phyloP scores from a whole-genome alignment of 306 rosid genomes.

The Psophocarpus tetragonolobus region DNA sequence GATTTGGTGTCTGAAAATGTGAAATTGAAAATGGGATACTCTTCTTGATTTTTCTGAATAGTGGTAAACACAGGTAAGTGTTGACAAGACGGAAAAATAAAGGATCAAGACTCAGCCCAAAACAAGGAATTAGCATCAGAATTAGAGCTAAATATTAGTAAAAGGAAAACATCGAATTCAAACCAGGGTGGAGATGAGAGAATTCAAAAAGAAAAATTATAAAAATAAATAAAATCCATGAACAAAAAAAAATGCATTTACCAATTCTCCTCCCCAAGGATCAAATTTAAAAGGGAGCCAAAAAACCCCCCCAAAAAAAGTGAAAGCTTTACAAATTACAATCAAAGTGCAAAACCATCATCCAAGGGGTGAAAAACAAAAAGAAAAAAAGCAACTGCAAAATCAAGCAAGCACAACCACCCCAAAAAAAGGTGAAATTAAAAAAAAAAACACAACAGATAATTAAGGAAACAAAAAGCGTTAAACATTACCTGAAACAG shows the following conservation, averaged over 20 bases:
- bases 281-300: background rate
- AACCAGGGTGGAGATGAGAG: background rate
- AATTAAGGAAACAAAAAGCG: background rate
- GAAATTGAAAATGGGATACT: background rate
- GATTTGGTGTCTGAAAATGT: background rate
- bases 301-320: background rate
- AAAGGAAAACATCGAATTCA: background rate
- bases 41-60: background rate
- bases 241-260: background rate
- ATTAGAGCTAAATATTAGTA: slow-evolving; percentile 2
- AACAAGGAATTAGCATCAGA: background rate
- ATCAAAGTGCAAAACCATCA: slow-evolving; percentile 11
- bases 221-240: background rate
- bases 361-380: background rate
- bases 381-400: background rate
- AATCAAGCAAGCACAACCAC: background rate
- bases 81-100: background rate
- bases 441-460: background rate
- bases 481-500: slow-evolving; percentile 38
- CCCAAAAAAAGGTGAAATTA: background rate
- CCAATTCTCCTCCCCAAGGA: slow-evolving; percentile 13
- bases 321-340: background rate
- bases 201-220: background rate
- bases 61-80: background rate
- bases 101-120: background rate